Evolutionary conservation across 2,329 filamentous ascomycete species (phyloP).

Genomic region (Aspergillus pseudoterreus): DNA sequence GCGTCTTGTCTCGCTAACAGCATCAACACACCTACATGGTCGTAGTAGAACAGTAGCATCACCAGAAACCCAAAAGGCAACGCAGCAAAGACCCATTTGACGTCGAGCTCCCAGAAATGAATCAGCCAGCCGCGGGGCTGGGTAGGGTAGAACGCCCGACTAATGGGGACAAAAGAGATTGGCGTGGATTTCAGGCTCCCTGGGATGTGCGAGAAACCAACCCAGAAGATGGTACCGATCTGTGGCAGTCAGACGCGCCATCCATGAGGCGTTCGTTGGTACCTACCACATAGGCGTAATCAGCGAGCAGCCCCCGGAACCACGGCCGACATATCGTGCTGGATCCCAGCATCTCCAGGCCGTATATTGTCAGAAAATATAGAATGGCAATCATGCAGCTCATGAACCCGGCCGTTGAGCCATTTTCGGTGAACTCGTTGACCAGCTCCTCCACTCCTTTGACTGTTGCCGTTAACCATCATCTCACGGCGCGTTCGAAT

Average conservation of each 20-base stretch:
- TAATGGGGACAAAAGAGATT: constrained; percentile 68
- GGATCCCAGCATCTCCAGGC: constrained; percentile 47
- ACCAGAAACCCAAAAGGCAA: constrained; percentile 76
- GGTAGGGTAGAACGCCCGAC: constrained; percentile 72
- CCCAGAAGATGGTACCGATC: constrained; percentile 68
- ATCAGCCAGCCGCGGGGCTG: constrained; percentile 69
- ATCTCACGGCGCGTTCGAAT: not conserved
- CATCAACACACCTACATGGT: constrained; percentile 67
- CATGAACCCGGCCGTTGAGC: constrained; percentile 45
- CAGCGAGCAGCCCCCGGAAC: constrained; percentile 47
- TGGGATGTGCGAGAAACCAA: constrained; percentile 74
- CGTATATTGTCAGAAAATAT: constrained; percentile 51
- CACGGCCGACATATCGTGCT: constrained; percentile 48
- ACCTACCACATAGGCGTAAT: constrained; percentile 51
- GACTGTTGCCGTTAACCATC: constrained; percentile 32
- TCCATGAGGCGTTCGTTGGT: not conserved
- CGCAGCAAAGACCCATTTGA: constrained; percentile 70
- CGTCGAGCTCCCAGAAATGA: constrained; percentile 70
- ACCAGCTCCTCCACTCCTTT: constrained; percentile 57
- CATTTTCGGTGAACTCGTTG: constrained; percentile 45
- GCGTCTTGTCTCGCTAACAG: not conserved
- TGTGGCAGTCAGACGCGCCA: constrained; percentile 10
- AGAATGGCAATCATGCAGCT: constrained; percentile 50
- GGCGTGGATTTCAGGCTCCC: constrained; percentile 68
- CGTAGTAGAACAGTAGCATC: constrained; percentile 81